Base-by-base conservation (phyloP, 306 rosid species). In the Lathyrus sativus region DNA sequence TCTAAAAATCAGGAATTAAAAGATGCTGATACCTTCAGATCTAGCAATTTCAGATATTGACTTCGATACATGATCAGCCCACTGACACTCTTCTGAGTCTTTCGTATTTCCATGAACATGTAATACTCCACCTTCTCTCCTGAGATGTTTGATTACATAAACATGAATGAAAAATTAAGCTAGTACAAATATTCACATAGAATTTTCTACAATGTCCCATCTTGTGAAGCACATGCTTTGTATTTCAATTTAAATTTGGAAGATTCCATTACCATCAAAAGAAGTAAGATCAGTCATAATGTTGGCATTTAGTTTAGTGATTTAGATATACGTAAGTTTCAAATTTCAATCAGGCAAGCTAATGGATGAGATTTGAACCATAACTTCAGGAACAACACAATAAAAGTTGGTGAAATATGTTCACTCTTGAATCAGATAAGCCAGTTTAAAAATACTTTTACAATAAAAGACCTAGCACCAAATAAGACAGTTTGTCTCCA, bases 21-120 rank as follows among this genome's bases (percentile, higher is more conserved):
- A 15, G 13, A 19, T 18, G 51, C 29, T 67, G 56, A 24, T 70
- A 89, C 96, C 97, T 93, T 90, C 95, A 71, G 90, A 85, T 78
- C 38, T 86, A 44, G 95, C 88, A 68, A 81, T 87, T 73, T 85
- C 90, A 49, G n/a, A 33, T 67, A 88, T 73, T 26, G 99, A 82
- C 74, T 85, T 83, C 18, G 65, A 58, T 15, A 90, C 79, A 71
- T 76, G 85, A 44, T 81, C 82, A 11, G 77, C 68, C 95, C 99
- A 93, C 57, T 59, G 76, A 50, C 48, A 35, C 67, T 90, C 99
- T 72, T 86, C 89, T 0, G 88, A 82, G 82, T 90, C 97, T 84
- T 85, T 85, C 38, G 88, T 85, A 75, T 90, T 93, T 50, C 85
- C 96, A 63, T 88, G 99, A 77, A 90, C 77, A 53, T 90, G 95